A percentile compares a stretch with the other conserved stretches of the same genome.
Evolutionary conservation across 2,329 filamentous ascomycete genomes (phyloP).

Genomic region (Pseudogymnoascus sp.): DNA sequence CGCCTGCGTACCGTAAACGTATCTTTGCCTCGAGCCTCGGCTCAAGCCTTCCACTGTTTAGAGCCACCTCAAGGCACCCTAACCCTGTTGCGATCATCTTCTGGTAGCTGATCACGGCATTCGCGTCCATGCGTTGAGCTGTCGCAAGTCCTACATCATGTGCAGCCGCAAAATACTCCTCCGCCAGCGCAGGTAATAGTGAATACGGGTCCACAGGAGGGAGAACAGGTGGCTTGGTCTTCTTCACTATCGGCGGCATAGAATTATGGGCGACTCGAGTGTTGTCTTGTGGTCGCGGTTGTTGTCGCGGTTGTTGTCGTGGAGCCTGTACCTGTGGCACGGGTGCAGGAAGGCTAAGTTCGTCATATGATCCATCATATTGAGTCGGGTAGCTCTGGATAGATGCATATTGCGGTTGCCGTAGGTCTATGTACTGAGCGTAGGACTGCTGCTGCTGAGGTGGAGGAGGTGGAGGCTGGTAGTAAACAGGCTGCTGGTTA

Average conservation of each 20-base stretch:
- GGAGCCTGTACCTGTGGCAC: constrained; percentile 9
- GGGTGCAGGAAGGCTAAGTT: background rate
- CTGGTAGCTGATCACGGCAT: constrained; percentile 57
- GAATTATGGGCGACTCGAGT: background rate
- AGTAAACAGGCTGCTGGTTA: constrained; percentile 25
- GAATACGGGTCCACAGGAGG: constrained; percentile 40
- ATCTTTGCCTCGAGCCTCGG: constrained; percentile 63
- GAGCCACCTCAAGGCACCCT: constrained; percentile 61
- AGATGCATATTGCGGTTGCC: constrained; percentile 18
- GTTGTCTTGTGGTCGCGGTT: constrained; percentile 2
- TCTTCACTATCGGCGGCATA: background rate
- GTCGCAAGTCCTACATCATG: constrained; percentile 45
- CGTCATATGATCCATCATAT: constrained; percentile 8
- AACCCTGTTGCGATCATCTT: constrained; percentile 64
- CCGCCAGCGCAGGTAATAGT: constrained; percentile 61
- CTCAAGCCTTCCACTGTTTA: constrained; percentile 52
- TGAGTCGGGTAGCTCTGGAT: background rate
- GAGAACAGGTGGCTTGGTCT: background rate
- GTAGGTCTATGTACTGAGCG: constrained; percentile 23
- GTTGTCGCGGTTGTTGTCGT: constrained; percentile 14
- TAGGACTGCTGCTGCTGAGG: constrained; percentile 30
- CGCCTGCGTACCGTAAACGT: constrained; percentile 61
- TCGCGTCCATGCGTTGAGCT: constrained; percentile 41
- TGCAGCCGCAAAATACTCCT: constrained; percentile 66
- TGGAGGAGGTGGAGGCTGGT: constrained; percentile 25